Base-by-base conservation (phyloP, 208 protist genomes). In the Crithidia thermophila region DNA sequence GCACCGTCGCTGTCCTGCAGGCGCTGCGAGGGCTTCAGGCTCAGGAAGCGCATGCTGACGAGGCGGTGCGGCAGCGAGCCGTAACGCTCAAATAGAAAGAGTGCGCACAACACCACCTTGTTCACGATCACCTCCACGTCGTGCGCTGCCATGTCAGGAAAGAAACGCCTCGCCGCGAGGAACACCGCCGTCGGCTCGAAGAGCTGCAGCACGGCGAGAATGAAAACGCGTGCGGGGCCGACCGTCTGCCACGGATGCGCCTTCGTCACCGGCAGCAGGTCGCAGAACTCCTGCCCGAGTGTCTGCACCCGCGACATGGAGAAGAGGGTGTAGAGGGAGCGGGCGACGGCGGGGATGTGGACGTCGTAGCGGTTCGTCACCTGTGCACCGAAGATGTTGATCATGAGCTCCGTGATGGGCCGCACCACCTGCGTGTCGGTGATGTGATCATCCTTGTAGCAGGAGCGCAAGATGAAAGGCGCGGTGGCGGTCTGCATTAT, bases 241-340 rank as follows among this genome's bases (percentile, higher is more conserved):
- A 94, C 63, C 23, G 80, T 55, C 21, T 63, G 70, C 62, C 79
- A 80, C 37, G 78, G 68, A 33, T 56, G 75, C 3, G 72, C 82
- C 33, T 64, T 62, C 1, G 75, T 80, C 10, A 91, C 86, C 23
- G 88, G 84, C 27, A 96, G 80, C 23, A 91, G 18, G 43, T 94
- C 85, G 63, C 91, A 96, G 75, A 94, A 94, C 75, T 96, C 88
- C 72, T 96, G 80, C 2, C 91, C 91, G 10, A 93, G 77, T 11
- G 91, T 96, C 62, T 93, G 91, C 36, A 79, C 77, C 11, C 59
- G 55, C 6, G 81, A 49, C 71, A 93, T 83, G 31, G 87, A 75
- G 52, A 84, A 85, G 20, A 90, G 72, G 10, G 83, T 81, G 67
- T 96, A 96, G 18, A 91, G 37, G 20, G 80, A 82, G 23, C 67